Base-by-base conservation (phyloP, 192 early-diverging fungal species). In the Coemansia sp. region DNA sequence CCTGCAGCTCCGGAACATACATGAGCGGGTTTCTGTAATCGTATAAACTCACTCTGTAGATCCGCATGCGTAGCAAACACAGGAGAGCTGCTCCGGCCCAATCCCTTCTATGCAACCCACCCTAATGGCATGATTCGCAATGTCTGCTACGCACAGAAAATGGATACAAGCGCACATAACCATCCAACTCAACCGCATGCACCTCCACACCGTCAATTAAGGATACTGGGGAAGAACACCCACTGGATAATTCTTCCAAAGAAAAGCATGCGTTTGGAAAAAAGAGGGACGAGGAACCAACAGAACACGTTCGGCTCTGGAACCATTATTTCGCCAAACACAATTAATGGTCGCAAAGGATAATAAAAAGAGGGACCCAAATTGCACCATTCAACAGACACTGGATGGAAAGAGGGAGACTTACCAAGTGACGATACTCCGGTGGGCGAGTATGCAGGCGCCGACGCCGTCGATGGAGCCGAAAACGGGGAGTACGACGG, bases 401-500 rank as follows among this genome's bases (percentile, higher is more conserved):
- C 21, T 21, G 21, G 21, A 21, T 21, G 21, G 21, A 21, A 53
- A 5, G 29, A 55, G 29, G 10, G 39, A 11, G 25, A 73, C 76
- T 79, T 79, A 79, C 76, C 71, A 51, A 79, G 70, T 19, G 66
- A 60, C 15, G 70, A 54, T 19, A 64, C 60, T 17, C 60, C 47
- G 12, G 25, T 53, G 23, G 69, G 56, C 32, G 65, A 55, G 56
- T 72, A 72, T 22, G 70, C 55, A 19, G 72, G 65, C 7, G 62
- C 53, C 15, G 62, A 14, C 22, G 57, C 24, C 3, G 67, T 29
- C 6, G 59, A 52, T 3, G 67, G 19, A 15, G 59, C 60, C 0
- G 73, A 60, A 32, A 76, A 70, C 24, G 73, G 67, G 52, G 73
- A 76, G 11, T 76, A 76, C 35, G 49, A 59, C 12, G 61, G 52